Percentiles rank a stretch among this genome's conserved stretches.
These are phyloP conservation scores for Geotrichum restrictum DNA, from an alignment of 1,139 yeast genomes.

Conservation along the genomic window DNA sequence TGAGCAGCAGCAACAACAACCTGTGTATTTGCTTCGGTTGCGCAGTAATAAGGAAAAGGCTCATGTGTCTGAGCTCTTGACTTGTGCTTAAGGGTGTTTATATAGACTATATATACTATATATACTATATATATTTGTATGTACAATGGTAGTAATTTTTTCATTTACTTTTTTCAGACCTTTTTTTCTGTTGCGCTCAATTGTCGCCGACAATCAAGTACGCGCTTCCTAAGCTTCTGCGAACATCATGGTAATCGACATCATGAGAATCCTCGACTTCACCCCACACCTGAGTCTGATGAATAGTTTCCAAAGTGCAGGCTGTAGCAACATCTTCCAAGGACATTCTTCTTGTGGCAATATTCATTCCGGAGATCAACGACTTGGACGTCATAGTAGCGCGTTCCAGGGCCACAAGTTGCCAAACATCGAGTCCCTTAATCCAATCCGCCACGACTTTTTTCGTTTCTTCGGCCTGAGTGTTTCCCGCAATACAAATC, in stretches of 20 bases:
- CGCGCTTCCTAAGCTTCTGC: slow-evolving; percentile 77
- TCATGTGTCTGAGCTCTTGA: slow-evolving; percentile 29
- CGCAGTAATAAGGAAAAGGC: slow-evolving; percentile 33
- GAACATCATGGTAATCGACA: slow-evolving; percentile 84
- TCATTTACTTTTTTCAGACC: no score
- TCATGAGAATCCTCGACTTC: slow-evolving; percentile 98
- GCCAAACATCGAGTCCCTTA: slow-evolving; percentile 60
- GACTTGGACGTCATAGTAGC: slow-evolving; percentile 83
- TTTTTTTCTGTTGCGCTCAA: no score
- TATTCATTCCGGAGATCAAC: slow-evolving; percentile 60
- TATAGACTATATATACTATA: not conserved
- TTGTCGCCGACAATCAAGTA: slow-evolving; percentile 51
- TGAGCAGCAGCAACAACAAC: no score
- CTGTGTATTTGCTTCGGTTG: slow-evolving; percentile 33
- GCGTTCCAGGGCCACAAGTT: slow-evolving; percentile 82
- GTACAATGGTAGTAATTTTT: no score
- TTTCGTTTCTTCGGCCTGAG: slow-evolving; percentile 59
- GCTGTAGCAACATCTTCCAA: slow-evolving; percentile 72
- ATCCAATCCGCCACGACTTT: slow-evolving; percentile 65
- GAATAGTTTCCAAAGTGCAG: slow-evolving; percentile 75
- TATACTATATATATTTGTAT: not conserved
- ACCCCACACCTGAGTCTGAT: slow-evolving; percentile 91
- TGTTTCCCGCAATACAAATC: slow-evolving; percentile 76
- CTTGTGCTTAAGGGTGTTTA: slow-evolving; percentile 6
- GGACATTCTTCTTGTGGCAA: slow-evolving; percentile 39